Percentiles rank a stretch among this genome's conserved stretches.
Evolutionary conservation across 164 flowering plant genomes (phyloP).

Genomic region (Umbilicus rupestris): DNA sequence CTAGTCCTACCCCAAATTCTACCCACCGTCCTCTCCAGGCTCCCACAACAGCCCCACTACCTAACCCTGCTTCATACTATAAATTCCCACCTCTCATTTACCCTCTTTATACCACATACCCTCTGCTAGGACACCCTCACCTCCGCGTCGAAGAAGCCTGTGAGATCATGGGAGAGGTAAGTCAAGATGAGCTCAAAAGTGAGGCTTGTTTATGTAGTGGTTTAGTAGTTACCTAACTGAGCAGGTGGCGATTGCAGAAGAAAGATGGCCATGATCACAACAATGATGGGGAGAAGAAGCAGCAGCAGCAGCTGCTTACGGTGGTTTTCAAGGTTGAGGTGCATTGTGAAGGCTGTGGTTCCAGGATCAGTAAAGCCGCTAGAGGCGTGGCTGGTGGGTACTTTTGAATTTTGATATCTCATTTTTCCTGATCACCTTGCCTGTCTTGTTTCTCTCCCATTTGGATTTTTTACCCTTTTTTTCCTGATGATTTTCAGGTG

Average conservation of each 20-base stretch:
- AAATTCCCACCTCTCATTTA: not conserved
- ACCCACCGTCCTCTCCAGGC: not conserved
- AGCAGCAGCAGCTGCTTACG: not conserved
- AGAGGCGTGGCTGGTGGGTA: not conserved
- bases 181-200: not conserved
- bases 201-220: not conserved
- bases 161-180: not conserved
- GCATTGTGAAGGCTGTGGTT: conserved; percentile 6
- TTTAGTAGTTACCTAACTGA: not conserved
- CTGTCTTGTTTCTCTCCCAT: too few species aligned
- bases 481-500: conserved; percentile 20
- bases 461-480: not conserved
- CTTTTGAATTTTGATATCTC: not conserved
- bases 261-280: not conserved
- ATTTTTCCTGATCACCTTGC: not conserved
- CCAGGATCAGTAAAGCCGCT: not conserved
- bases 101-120: not conserved
- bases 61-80: not conserved
- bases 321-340: not conserved
- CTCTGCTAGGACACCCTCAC: not conserved
- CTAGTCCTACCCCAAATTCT: not conserved
- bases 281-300: not conserved
- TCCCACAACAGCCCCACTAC: not conserved
- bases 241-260: not conserved
- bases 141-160: not conserved